These are phyloP conservation scores for Aspergillus texensis DNA, from an alignment of 2,329 filamentous ascomycete species.

Conservation along the genomic window DNA sequence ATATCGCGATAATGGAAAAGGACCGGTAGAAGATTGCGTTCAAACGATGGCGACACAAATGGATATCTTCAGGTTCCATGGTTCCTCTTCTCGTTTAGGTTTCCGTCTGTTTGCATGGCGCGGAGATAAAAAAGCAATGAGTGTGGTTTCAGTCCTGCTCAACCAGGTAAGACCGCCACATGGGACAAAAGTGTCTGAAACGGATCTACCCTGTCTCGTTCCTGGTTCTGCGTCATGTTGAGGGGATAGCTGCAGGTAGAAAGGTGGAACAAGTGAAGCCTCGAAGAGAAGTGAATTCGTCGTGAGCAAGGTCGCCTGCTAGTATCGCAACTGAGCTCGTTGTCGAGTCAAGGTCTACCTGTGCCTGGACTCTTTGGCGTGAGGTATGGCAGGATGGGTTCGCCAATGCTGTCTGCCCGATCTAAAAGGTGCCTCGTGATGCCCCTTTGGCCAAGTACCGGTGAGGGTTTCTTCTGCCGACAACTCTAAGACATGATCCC, in stretches of 20 bases:
- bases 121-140: slow-evolving; percentile 15
- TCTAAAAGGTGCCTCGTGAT: slow-evolving; percentile 26
- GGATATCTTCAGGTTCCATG: slow-evolving; percentile 14
- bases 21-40: slow-evolving; percentile 1
- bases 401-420: slow-evolving; percentile 15
- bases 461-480: slow-evolving; percentile 22
- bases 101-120: slow-evolving; percentile 33
- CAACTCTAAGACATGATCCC: slow-evolving; percentile 26
- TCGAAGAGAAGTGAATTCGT: slow-evolving; percentile 24
- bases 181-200: slow-evolving; percentile 31
- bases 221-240: slow-evolving; percentile 22
- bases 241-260: slow-evolving; percentile 31
- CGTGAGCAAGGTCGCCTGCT: neutral
- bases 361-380: slow-evolving; percentile 11
- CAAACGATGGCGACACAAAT: slow-evolving; percentile 12
- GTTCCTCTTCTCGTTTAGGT: slow-evolving; percentile 9
- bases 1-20: neutral
- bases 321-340: slow-evolving; percentile 8
- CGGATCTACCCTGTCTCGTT: slow-evolving; percentile 25
- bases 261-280: slow-evolving; percentile 35
- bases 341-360: slow-evolving; percentile 15
- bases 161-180: slow-evolving; percentile 32
- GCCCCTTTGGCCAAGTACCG: slow-evolving; percentile 19
- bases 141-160: slow-evolving; percentile 16
- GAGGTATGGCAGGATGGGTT: slow-evolving; percentile 25